phyloP scores from a whole-genome alignment of 176 grass and related monocot species.

The Otatea glauca region DNA sequence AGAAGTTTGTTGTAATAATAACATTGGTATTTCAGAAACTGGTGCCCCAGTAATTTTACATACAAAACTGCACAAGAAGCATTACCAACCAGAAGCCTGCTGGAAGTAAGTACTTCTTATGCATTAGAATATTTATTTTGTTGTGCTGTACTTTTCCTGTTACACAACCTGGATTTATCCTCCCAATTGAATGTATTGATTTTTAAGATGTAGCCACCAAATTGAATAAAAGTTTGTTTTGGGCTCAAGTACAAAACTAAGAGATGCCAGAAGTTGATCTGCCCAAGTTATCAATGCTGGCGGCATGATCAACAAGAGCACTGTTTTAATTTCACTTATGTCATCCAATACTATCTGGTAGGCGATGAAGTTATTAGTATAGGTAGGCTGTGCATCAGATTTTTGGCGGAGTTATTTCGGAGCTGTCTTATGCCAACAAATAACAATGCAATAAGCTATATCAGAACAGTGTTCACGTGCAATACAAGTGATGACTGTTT shows the following conservation, averaged over 20 bases:
- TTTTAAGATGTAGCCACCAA: not conserved
- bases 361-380: not conserved
- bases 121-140: conserved; percentile 24
- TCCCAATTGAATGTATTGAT: conserved; percentile 13
- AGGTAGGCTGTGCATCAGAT: not conserved
- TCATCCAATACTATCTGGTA: not conserved
- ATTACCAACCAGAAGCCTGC: conserved; percentile 31
- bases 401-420: not conserved
- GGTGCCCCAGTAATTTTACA: conserved; percentile 40
- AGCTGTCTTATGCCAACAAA: not conserved
- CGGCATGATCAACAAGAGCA: too few relatives aligned
- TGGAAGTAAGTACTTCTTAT: conserved; percentile 69
- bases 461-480: conserved; percentile 15
- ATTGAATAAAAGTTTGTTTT: conserved; percentile 19
- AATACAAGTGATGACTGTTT: not conserved
- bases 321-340: not conserved
- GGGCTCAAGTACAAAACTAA: conserved; percentile 4
- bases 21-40: conserved; percentile 25
- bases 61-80: conserved; percentile 43
- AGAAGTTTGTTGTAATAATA: conserved; percentile 7
- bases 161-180: not conserved
- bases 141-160: not conserved
- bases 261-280: not conserved
- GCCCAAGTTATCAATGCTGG: not conserved
- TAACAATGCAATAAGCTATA: conserved; percentile 19